Evolutionary conservation across 1,284 basidiomycete genomes (phyloP), one percentile per base, ranked within the genome.

Genomic region (Malassezia nana): DNA sequence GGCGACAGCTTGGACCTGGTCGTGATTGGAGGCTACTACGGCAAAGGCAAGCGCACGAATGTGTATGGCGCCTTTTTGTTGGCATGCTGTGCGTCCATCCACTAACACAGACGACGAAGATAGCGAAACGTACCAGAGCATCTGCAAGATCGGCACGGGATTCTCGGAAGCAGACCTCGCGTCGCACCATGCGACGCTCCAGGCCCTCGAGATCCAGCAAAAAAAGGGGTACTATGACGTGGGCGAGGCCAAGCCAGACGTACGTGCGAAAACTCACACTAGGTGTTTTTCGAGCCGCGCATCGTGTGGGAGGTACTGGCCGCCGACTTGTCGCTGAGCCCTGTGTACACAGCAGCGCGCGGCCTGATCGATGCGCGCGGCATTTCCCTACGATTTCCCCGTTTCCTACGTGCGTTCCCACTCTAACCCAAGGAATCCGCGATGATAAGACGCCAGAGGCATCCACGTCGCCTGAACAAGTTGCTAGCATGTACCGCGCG

Each of bases 251-350:
- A 72, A 70, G 32, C 69, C 72, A 4, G 65, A 73, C 42, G 53
- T 60, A 50, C 54, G 43, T 45, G 22, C 1, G 20, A 29, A 5
- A 6, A 10, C 29, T 31, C 30, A 20, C 24, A 20, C n/a, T 6
- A 45, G 45, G 60, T 73, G 6, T 72, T 58, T 47, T 74, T 74
- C 47, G 69, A 72, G 38, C 60, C 69, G 10, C 63, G 65, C 45
- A 47, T 94, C 16, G 89, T 99, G 1, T 98, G 92, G 91, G 94
- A 99, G 77, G 91, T 99, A 28, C 80, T 98, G 66, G 88, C 92
- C 0, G 94, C 94, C 5, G 94, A 99, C 78, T 75, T 99, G 65
- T 94, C 89, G 75, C 77, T 98, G 6, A 95, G 90, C 76, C 94
- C 94, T 0, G 82, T 98, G 26, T 99, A 99, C 74, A 87, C 88